phyloP scores from a whole-genome alignment of 148 eudicot species.

The Cornus florida region DNA sequence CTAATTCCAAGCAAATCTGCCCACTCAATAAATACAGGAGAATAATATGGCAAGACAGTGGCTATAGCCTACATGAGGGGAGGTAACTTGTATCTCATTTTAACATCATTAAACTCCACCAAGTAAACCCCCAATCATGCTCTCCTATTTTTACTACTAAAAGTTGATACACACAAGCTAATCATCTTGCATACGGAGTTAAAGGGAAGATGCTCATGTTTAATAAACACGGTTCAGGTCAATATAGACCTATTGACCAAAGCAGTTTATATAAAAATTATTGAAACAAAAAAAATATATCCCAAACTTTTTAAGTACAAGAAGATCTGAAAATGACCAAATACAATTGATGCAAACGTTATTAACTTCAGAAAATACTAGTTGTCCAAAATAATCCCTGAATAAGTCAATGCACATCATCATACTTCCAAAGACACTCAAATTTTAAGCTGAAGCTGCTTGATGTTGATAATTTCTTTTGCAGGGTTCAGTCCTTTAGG shows the following conservation, averaged over 20 bases:
- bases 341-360: conserved; percentile 14
- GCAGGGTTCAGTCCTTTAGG: conserved; percentile 97
- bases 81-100: no score
- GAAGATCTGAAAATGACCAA: conserved; percentile 3
- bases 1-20: no score
- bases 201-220: neutral
- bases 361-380: conserved; percentile 11
- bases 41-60: no score
- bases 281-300: conserved; percentile 9
- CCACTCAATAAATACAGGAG: no score
- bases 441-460: conserved; percentile 51
- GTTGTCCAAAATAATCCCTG: conserved; percentile 7
- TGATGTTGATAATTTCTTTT: conserved; percentile 81
- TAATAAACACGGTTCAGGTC: no score
- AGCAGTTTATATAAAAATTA: neutral
- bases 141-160: no score
- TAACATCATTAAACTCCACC: no score
- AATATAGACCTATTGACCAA: no score
- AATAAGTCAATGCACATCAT: conserved; percentile 1
- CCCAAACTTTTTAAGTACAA: conserved; percentile 9
- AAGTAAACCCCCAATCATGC: no score
- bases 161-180: no score
- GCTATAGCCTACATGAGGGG: no score
- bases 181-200: neutral
- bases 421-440: conserved; percentile 10